Evolutionary conservation across 495 filamentous ascomycete species (phyloP).

Genomic region (Xanthoparmelia taractica): DNA sequence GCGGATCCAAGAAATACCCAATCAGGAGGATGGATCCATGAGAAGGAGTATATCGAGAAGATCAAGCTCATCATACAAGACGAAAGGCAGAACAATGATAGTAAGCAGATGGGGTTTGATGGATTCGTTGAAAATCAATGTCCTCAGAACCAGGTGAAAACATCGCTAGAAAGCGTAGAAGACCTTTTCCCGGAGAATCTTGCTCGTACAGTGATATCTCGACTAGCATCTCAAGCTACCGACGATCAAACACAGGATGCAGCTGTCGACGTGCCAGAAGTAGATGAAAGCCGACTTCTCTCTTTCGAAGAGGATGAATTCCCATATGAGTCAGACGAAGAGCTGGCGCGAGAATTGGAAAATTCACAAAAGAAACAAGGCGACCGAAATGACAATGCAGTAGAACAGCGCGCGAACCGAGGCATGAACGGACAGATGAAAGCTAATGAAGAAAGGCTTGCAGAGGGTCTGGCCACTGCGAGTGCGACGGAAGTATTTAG

Average conservation of each 20-base stretch:
- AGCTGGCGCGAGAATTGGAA: conserved; percentile 26
- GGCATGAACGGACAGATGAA: conserved; percentile 17
- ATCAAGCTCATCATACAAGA: conserved; percentile 51
- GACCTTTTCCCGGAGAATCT: conserved; percentile 73
- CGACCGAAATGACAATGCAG: conserved; percentile 21
- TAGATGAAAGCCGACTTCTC: conserved; percentile 44
- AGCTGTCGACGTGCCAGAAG: conserved; percentile 30
- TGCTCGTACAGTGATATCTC: conserved; percentile 18
- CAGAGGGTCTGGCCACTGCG: conserved; percentile 4
- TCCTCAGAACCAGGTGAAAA: conserved; percentile 56
- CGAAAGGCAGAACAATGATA: conserved; percentile 49
- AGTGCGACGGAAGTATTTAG: not conserved
- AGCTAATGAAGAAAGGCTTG: conserved; percentile 23
- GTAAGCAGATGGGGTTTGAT: conserved; percentile 49
- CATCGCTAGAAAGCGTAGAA: conserved; percentile 70
- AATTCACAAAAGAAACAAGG: conserved; percentile 25
- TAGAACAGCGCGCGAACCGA: conserved; percentile 22
- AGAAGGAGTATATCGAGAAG: conserved; percentile 68
- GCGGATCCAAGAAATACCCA: conserved; percentile 64
- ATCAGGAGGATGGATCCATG: conserved; percentile 77
- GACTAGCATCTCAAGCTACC: conserved; percentile 11
- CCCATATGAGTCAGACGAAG: conserved; percentile 49
- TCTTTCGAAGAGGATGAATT: conserved; percentile 41
- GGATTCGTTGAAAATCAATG: conserved; percentile 48
- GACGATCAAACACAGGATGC: conserved; percentile 12